Conservation (phyloP, 225 moss, liverwort and hornwort species). For the Straminergon stramineum region DNA sequence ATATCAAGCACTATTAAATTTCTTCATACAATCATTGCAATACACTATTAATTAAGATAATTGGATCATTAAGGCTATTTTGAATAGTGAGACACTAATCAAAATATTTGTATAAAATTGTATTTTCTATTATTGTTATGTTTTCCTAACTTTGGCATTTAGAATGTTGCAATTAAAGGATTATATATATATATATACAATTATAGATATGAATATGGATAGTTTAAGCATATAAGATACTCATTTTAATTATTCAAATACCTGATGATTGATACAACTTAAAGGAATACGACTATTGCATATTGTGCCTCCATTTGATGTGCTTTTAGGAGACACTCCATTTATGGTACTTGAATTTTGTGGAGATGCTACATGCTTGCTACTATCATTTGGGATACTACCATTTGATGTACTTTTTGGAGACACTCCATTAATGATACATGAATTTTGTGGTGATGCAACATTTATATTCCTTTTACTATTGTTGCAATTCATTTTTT, state of each 20-base stretch:
- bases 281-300: not conserved
- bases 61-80: not conserved
- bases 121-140: not conserved
- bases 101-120: not conserved
- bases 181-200: not conserved
- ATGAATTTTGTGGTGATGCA: not conserved
- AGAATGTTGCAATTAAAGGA: not conserved
- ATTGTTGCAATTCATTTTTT: not conserved
- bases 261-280: not conserved
- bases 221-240: not conserved
- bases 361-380: not conserved
- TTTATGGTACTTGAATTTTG: not conserved
- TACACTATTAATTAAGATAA: too few relatives aligned
- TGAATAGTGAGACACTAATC: not conserved
- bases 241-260: not conserved
- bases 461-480: not conserved
- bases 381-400: not conserved
- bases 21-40: not conserved
- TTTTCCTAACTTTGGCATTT: not conserved
- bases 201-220: not conserved
- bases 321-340: not conserved
- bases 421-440: not conserved
- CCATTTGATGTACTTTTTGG: not conserved
- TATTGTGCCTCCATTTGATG: not conserved
- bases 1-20: not conserved